Evolutionary conservation across 2,329 filamentous ascomycete species (phyloP).

Genomic region (Claviceps sp.): DNA sequence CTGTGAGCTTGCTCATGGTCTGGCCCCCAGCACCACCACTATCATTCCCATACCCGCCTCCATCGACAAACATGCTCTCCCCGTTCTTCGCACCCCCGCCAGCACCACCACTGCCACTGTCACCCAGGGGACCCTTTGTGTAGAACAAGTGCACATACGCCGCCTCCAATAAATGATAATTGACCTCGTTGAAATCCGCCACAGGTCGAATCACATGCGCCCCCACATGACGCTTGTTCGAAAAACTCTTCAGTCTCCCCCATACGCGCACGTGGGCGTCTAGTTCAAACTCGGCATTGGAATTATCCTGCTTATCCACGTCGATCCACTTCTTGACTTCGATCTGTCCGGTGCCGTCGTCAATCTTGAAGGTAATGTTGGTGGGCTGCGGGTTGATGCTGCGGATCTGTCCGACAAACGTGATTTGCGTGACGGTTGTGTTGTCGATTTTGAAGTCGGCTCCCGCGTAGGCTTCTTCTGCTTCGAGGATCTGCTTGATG

Average conservation of each 20-base stretch:
- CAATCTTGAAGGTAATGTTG: constrained; percentile 82
- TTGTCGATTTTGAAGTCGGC: constrained; percentile 77
- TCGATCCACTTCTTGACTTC: constrained; percentile 87
- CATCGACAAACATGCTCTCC: constrained; percentile 45
- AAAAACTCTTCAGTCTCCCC: constrained; percentile 73
- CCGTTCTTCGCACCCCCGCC: constrained; percentile 13
- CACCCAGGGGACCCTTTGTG: constrained; percentile 49
- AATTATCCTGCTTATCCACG: constrained; percentile 37
- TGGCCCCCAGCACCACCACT: constrained; percentile 23
- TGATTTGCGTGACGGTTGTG: constrained; percentile 54
- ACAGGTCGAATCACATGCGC: constrained; percentile 72
- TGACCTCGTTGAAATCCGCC: constrained; percentile 80
- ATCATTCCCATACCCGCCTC: constrained; percentile 27
- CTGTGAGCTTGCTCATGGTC: constrained; percentile 25
- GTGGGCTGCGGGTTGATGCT: constrained; percentile 76
- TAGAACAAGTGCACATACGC: constrained; percentile 79
- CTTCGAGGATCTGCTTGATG: constrained; percentile 85
- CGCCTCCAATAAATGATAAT: constrained; percentile 82
- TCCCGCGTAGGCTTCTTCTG: constrained; percentile 57
- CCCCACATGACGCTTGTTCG: constrained; percentile 68
- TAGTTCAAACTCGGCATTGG: constrained; percentile 44
- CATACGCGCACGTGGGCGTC: constrained; percentile 77
- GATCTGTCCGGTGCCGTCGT: constrained; percentile 86
- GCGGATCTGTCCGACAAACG: constrained; percentile 83
- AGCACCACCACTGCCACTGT: constrained; percentile 24